These are phyloP conservation scores for Erigeron philadelphicus DNA, from an alignment of 140 eudicot species.

Conservation along the genomic window DNA sequence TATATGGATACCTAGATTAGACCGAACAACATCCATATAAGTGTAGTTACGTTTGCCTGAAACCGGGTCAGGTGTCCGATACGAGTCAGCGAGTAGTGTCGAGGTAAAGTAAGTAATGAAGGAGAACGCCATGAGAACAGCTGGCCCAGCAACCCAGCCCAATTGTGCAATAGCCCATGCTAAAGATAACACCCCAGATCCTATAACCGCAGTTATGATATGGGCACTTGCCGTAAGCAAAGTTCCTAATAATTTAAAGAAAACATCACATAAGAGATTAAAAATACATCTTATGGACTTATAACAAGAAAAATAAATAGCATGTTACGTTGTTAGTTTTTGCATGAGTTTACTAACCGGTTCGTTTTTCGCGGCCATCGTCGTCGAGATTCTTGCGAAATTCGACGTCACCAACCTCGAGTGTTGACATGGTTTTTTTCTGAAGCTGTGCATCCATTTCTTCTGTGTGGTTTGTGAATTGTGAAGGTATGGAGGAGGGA, in stretches of 20 bases:
- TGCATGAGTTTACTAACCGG: constrained; percentile 33
- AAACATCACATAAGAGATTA: not conserved
- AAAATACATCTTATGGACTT: not conserved
- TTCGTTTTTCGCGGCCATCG: constrained; percentile 59
- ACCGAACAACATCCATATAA: constrained; percentile 67
- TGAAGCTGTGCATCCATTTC: not conserved
- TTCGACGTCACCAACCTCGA: not conserved
- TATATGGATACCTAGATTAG: constrained; percentile 49
- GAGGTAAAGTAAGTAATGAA: constrained; percentile 69
- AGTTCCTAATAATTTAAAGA: constrained; percentile 35
- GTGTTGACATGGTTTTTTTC: not conserved
- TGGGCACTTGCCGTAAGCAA: constrained; percentile 76
- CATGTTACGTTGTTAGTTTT: not conserved
- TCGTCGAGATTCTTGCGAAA: constrained; percentile 49
- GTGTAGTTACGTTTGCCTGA: constrained; percentile 70
- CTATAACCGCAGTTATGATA: constrained; percentile 76
- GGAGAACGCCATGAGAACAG: constrained; percentile 52
- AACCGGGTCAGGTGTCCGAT: constrained; percentile 60
- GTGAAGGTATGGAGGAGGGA: not conserved
- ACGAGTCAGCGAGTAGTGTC: constrained; percentile 59
- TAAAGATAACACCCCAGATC: constrained; percentile 72
- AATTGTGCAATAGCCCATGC: constrained; percentile 86
- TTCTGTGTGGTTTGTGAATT: not conserved
- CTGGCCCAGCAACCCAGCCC: constrained; percentile 76
- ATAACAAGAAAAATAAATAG: not conserved